Evolutionary conservation across 352 stramenopile species (phyloP), one percentile per base, ranked within the genome.

Genomic region (Globisporangium spiculum): DNA sequence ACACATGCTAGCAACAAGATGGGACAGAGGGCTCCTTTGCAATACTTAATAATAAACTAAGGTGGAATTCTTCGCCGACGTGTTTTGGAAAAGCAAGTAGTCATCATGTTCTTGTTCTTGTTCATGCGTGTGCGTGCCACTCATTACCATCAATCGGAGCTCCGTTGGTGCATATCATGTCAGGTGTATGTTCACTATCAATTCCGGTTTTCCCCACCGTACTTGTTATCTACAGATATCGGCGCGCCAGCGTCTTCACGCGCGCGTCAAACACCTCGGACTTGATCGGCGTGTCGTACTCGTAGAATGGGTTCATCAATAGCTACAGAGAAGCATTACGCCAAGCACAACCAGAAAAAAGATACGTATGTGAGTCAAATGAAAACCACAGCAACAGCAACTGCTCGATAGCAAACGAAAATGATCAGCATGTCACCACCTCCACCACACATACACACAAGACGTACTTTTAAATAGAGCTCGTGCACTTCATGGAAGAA

Each of bases 401-500:
- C 20, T 9, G 8, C 7, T 8, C 26, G 22, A 57, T 30, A 18
- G 34, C 14, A 22, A 36, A 14, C 53, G 8, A 36, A 6, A 60
- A 59, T 52, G 44, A 52, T n/a, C 41, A 48, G 41, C 41, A 48
- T n/a, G 20, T 48, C 41, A 4, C 16, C 41, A 50, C 41, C 41
- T 20, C 38, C 30, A 27, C 36, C n/a, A 38, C 30, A 55, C 46
- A 63, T 57, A 48, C 62, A 65, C 34, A 70, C 22, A 59, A 58
- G 32, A 32, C 74, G n/a, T 73, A 97, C 90, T 89, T 99, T 99
- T 38, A 99, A 92, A 74, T 99, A 99, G 55, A 99, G 86, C 71
- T 99, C 96, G 72, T 99, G 97, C 26, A 99, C 94, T 55, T 99
- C 97, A 59, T 97, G 86, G 75, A 99, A 99, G 74, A 99, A 99